Evolutionary conservation across 495 filamentous ascomycete genomes (phyloP).

Genomic region (Aspergillus conjunctus): DNA sequence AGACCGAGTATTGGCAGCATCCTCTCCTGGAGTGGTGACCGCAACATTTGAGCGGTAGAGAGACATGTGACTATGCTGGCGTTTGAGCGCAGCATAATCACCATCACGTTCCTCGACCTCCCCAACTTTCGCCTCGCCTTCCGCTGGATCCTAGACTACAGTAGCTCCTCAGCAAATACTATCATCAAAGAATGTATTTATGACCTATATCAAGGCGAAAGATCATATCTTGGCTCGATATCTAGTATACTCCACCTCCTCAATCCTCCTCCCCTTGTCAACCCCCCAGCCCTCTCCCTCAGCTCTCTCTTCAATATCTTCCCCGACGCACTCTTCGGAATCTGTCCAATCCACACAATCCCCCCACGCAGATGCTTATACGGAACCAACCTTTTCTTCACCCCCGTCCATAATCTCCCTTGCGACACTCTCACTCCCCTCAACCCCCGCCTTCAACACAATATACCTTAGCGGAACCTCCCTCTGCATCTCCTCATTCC

Average conservation of each 20-base stretch:
- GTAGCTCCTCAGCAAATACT: neutral
- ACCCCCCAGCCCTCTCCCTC: slow-evolving; percentile 18
- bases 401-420: slow-evolving; percentile 55
- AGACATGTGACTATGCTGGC: too few species aligned
- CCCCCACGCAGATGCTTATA: slow-evolving; percentile 77
- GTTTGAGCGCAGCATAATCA: too few species aligned
- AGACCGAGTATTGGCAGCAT: too few species aligned
- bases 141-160: slow-evolving; percentile 8
- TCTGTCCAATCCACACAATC: slow-evolving; percentile 59
- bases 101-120: neutral
- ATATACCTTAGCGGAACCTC: slow-evolving; percentile 79
- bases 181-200: neutral
- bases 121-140: neutral
- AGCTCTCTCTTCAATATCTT: slow-evolving; percentile 73
- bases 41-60: too few species aligned
- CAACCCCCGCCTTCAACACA: slow-evolving; percentile 43
- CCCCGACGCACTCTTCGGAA: slow-evolving; percentile 75
- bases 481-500: slow-evolving; percentile 59
- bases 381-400: slow-evolving; percentile 53
- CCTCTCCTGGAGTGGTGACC: too few species aligned
- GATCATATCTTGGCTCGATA: slow-evolving; percentile 2
- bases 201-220: neutral
- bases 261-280: slow-evolving; percentile 13
- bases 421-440: slow-evolving; percentile 42
- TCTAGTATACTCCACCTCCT: slow-evolving; percentile 7